Percentiles rank a stretch among this genome's conserved stretches.
phyloP scores from a whole-genome alignment of 352 stramenopile genomes.

The Phytophthora fragariae region DNA sequence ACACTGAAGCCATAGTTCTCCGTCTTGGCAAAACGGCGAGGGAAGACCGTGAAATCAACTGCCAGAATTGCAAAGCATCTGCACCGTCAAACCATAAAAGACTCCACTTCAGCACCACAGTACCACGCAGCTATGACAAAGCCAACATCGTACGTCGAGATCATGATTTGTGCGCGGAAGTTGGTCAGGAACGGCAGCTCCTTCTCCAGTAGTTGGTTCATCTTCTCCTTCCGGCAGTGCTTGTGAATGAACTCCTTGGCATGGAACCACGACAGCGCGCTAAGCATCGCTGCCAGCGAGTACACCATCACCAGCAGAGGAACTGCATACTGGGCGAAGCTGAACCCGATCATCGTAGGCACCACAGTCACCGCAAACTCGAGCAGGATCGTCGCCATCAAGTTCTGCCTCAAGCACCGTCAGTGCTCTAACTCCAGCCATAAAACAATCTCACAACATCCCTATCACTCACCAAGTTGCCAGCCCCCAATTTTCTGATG shows the following conservation, averaged over 20 bases:
- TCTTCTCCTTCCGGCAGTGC: conserved; percentile 84
- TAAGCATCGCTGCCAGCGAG: conserved; percentile 54
- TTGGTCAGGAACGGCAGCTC: conserved; percentile 83
- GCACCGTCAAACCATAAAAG: neutral
- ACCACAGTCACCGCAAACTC: conserved; percentile 77
- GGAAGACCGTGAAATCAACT: conserved; percentile 98
- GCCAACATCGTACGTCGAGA: conserved; percentile 68
- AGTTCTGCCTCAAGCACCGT: conserved; percentile 35
- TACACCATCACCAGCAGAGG: conserved; percentile 72
- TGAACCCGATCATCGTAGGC: conserved; percentile 81
- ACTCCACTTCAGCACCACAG: neutral
- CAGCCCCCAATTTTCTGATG: conserved; percentile 54
- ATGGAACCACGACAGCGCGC: conserved; percentile 73
- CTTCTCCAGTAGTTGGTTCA: conserved; percentile 75
- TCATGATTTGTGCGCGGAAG: conserved; percentile 85
- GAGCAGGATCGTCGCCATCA: conserved; percentile 63
- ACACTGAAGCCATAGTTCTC: conserved; percentile 96
- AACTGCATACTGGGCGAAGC: conserved; percentile 62
- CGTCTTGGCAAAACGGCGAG: conserved; percentile 95
- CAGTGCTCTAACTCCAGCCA: neutral
- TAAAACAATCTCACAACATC: neutral
- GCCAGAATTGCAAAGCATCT: conserved; percentile 96
- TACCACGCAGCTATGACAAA: neutral
- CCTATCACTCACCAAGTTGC: conserved; percentile 50
- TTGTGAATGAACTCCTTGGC: conserved; percentile 79